Evolutionary conservation across 108 stramenopile genomes (phyloP).

Genomic region (Aureococcus anophagefferens): DNA sequence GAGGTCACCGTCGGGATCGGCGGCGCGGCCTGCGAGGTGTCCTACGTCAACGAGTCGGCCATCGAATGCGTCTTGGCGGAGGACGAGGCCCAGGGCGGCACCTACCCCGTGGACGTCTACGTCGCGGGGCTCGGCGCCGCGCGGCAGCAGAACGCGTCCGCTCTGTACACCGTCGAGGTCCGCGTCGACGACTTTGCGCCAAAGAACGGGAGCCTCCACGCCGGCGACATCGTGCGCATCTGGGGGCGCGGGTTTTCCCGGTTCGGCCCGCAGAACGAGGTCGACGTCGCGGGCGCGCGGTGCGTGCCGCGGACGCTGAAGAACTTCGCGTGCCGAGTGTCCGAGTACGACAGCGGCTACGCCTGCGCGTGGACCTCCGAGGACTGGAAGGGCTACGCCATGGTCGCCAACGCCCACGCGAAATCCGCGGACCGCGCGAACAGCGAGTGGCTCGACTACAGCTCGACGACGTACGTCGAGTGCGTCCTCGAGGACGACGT

Average conservation of each 20-base stretch:
- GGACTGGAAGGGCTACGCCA: background rate
- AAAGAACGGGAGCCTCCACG: background rate
- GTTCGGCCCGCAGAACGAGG: constrained; percentile 1
- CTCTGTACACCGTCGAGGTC: background rate
- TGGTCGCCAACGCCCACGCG: background rate
- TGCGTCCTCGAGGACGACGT: background rate
- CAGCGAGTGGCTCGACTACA: background rate
- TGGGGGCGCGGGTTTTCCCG: constrained; percentile 4
- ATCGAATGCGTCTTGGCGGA: background rate
- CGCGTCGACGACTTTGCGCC: background rate
- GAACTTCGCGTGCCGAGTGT: constrained; percentile 4
- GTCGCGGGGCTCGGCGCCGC: background rate
- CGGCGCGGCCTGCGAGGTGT: background rate
- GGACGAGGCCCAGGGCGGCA: background rate
- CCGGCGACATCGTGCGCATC: constrained; percentile 1
- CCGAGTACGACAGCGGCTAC: background rate
- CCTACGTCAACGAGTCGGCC: background rate
- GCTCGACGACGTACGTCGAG: background rate
- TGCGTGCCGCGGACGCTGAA: constrained; percentile 7
- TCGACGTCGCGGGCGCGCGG: constrained; percentile 1
- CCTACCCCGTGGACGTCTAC: constrained; percentile 2
- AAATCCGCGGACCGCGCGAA: background rate
- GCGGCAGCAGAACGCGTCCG: background rate
- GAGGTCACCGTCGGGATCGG: background rate
- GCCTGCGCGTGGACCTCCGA: background rate